Base-by-base conservation (phyloP, 441 rosid genomes). In the Francoa sonchifolia region DNA sequence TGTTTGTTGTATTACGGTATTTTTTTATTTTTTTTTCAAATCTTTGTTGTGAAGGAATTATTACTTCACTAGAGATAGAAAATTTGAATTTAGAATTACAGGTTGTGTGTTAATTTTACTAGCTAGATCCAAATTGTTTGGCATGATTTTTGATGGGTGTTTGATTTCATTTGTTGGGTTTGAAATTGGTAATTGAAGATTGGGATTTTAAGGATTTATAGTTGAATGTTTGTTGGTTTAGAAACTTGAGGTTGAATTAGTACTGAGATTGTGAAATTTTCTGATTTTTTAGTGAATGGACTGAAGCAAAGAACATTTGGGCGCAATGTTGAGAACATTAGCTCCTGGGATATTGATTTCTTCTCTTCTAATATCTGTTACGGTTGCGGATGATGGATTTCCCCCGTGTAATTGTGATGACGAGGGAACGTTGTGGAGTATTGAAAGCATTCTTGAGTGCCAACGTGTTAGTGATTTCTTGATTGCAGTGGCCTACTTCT, bases 401-500 rank as follows among this genome's bases (percentile, higher is more conserved):
- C 44, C 79, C 0, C 48, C 72, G 38, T 90, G 96, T 54, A 90
- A 82, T 19, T 90, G 98, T 34, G 98, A 85, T 14, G 84, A 89
- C 49, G 98, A 90, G 53, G 96, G 71, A 23, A 62, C 74, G 39
- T 57, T 74, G 19, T 86, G 93, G 96, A 76, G 73, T 52, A 59
- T 75, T 20, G 90, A 90, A 64, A 71, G 65, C 70, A 86, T 90
- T 25, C 52, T 90, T 6, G 85, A 76, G 39, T 72, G 76, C 36
- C 98, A 90, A 45, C 72, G 72, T 61, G 87, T 76, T 47, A 67
- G 90, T 19, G 98, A 90, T 69, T 90, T 90, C 78, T 67, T 90
- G 72, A 90, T 90, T 26, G 96, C 96, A 0, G 85, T 86, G 21
- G 98, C 98, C 9, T 90, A 90, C 47, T 90, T 90, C 58, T 90